Percentiles rank a stretch among this genome's conserved stretches.
Evolutionary conservation across 306 rosid species (phyloP).

Genomic region (Prosopis cineraria): DNA sequence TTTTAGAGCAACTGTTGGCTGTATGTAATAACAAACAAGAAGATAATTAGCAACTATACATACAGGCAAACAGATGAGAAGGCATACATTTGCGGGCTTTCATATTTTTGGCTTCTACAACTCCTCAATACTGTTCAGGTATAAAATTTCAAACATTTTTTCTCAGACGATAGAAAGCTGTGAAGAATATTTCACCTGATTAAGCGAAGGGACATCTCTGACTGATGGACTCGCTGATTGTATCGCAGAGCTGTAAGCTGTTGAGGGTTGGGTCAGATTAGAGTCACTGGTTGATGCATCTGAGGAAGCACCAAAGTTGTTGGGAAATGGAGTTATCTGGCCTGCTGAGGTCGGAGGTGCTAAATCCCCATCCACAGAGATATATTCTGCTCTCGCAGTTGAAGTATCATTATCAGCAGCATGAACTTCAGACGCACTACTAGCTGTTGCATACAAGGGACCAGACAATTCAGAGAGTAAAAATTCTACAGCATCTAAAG

Average conservation of each 20-base stretch:
- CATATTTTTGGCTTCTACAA: slow-evolving; percentile 7
- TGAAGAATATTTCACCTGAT: slow-evolving; percentile 52
- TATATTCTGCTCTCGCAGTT: slow-evolving; percentile 33
- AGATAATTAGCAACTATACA: slow-evolving; percentile 15
- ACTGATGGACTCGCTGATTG: slow-evolving; percentile 28
- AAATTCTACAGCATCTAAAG: slow-evolving; percentile 59
- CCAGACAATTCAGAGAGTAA: slow-evolving; percentile 62
- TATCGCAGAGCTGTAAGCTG: slow-evolving; percentile 29
- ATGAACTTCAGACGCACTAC: slow-evolving; percentile 35
- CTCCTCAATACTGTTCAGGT: background rate
- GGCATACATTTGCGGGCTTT: background rate
- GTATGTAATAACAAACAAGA: slow-evolving; percentile 30
- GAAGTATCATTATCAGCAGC: slow-evolving; percentile 33
- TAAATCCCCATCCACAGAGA: slow-evolving; percentile 31
- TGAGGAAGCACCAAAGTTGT: slow-evolving; percentile 27
- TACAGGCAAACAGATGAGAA: background rate
- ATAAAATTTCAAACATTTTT: background rate
- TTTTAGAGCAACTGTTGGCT: slow-evolving; percentile 40
- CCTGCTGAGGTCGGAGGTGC: slow-evolving; percentile 33
- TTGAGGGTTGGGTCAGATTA: slow-evolving; percentile 39
- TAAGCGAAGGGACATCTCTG: slow-evolving; percentile 35
- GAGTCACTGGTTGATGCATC: slow-evolving; percentile 29
- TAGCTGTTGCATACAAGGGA: slow-evolving; percentile 39
- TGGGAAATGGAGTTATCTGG: slow-evolving; percentile 35
- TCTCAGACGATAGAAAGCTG: slow-evolving; percentile 3